Percentiles rank a stretch among this genome's conserved stretches.
Evolutionary conservation across 1,284 basidiomycete genomes (phyloP).

Genomic region (Ganoderma meredithae): DNA sequence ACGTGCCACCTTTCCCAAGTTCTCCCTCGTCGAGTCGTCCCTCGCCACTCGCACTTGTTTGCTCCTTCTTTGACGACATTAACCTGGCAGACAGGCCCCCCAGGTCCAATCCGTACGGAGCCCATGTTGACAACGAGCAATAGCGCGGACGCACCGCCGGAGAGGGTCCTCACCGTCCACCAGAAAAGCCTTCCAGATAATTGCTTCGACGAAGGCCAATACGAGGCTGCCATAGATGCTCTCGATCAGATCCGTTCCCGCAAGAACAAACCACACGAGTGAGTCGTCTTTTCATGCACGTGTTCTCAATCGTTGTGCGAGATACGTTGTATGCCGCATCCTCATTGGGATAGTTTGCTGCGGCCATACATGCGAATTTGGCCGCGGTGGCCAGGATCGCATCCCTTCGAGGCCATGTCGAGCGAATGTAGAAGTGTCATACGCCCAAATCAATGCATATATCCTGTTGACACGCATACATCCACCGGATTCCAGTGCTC

Average conservation of each 20-base stretch:
- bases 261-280: constrained; percentile 62
- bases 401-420: not conserved
- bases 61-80: not conserved
- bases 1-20: not conserved
- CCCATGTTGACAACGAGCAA: constrained; percentile 4
- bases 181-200: constrained; percentile 69
- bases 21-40: not conserved
- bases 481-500: constrained; percentile 48
- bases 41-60: not conserved
- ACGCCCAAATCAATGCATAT: not conserved
- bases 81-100: not conserved
- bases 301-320: not conserved
- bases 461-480: constrained; percentile 23
- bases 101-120: not conserved
- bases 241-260: constrained; percentile 66
- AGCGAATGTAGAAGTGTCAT: not conserved
- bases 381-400: not conserved
- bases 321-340: not conserved
- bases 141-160: constrained; percentile 27
- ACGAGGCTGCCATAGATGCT: constrained; percentile 64
- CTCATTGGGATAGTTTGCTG: not conserved
- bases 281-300: constrained; percentile 36
- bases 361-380: not conserved
- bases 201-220: constrained; percentile 78
- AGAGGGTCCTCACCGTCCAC: constrained; percentile 60